Conservation (phyloP, 2,329 filamentous ascomycete genomes). For the Talaromyces pinophilus region DNA sequence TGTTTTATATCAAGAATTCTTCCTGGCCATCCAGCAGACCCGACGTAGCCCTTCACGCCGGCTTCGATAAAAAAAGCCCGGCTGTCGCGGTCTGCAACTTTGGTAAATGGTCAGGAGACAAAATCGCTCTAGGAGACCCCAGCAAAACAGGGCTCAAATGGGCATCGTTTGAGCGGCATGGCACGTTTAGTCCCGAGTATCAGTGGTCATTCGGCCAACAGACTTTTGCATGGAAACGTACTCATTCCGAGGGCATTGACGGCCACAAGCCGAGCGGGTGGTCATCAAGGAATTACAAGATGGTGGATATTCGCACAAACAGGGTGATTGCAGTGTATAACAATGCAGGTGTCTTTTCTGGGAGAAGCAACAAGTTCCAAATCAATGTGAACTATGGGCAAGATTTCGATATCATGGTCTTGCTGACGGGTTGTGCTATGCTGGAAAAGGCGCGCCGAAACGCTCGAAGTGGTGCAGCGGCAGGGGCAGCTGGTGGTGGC, state of each 20-base stretch:
- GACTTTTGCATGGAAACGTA: slow-evolving; percentile 39
- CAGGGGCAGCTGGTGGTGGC: not conserved
- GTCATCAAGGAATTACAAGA: slow-evolving; percentile 33
- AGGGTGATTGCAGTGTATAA: slow-evolving; percentile 26
- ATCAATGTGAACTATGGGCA: slow-evolving; percentile 25
- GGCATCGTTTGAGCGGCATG: slow-evolving; percentile 35
- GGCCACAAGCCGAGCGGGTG: slow-evolving; percentile 28
- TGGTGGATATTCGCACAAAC: slow-evolving; percentile 26
- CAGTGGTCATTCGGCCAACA: slow-evolving; percentile 31
- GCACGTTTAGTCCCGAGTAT: slow-evolving; percentile 30
- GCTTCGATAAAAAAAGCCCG: not conserved
- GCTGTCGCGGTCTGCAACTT: slow-evolving; percentile 37
- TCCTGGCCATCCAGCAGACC: not conserved
- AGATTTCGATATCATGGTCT: slow-evolving; percentile 20
- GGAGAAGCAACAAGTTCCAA: slow-evolving; percentile 2
- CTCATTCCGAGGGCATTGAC: slow-evolving; percentile 33
- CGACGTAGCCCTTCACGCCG: not conserved
- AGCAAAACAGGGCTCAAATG: slow-evolving; percentile 29
- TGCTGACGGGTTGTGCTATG: slow-evolving; percentile 18
- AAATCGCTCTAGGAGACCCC: slow-evolving; percentile 38
- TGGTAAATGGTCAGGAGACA: slow-evolving; percentile 36
- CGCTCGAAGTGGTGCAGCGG: not conserved
- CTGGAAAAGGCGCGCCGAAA: slow-evolving; percentile 19
- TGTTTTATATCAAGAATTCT: not conserved
- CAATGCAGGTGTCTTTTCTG: not conserved